Evolutionary conservation across 495 filamentous ascomycete genomes (phyloP), one percentile per base, ranked within the genome.

Genomic region (Daldinia grandis): DNA sequence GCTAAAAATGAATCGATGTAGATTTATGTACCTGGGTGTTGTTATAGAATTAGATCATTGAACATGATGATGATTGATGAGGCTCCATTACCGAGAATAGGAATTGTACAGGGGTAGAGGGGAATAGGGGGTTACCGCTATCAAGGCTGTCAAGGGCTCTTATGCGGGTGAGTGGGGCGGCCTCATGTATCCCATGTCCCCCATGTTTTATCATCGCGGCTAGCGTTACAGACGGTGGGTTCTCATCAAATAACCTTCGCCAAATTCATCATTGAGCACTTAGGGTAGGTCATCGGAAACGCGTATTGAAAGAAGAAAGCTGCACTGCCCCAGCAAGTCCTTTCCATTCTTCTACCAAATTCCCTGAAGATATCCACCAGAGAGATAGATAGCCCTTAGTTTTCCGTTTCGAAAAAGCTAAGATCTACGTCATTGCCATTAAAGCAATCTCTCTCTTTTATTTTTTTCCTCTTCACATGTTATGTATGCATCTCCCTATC

Each of bases 181-280:
- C 15, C 58, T 35, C 57, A 60, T 54, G 55, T 49, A 42, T 37
- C 56, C 56, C 35, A 44, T 24, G 56, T 19, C 55, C 70, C 57
- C 70, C 70, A 73, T 73, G 70, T 73, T 73, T 73, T 73, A 68
- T 65, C 65, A 38, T 49, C 56, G 70, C 70, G 55, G 21, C 70
- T 68, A 73, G 57, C 61, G 70, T 73, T 73, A 73, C 70, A 73
- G 70, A 68, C 55, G 27, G 59, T 68, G 64, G 37, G 10, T 25
- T 72, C 64, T 72, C 59, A 56, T 64, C 69, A 68, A 72, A 68
- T 72, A 72, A 72, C 64, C 21, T 68, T 68, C 49, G 40, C 24
- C 15, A 65, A 62, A 53, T 19, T 51, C 55, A 68, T 62, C 62
- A 62, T 66, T 42, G 49, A 57, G 15, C 33, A 27, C 25, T 59